A percentile compares a stretch with the other conserved stretches of the same genome.
Evolutionary conservation across 768 basidiomycete species (phyloP).

Genomic region (Pulveroboletus sp.): DNA sequence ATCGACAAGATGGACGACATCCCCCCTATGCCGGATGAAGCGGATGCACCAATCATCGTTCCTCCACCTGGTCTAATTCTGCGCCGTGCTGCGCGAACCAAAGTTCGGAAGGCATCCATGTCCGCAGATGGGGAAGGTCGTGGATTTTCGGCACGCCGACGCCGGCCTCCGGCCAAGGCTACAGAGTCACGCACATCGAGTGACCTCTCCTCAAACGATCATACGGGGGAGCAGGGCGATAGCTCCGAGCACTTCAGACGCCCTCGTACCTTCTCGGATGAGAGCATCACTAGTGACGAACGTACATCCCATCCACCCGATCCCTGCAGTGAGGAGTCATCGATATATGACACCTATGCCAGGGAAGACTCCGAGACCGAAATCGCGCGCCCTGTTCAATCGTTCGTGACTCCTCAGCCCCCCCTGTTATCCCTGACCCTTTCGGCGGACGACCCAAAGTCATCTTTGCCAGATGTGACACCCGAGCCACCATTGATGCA

Average conservation of each 20-base stretch:
- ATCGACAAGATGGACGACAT: constrained; percentile 66
- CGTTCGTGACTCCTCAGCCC: constrained; percentile 15
- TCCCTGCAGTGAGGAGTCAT: constrained; percentile 75
- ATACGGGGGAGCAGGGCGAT: constrained; percentile 59
- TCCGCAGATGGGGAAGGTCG: constrained; percentile 78
- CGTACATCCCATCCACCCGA: constrained; percentile 51
- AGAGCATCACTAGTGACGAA: constrained; percentile 36
- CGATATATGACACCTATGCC: constrained; percentile 82
- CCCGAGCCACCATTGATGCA: constrained; percentile 31
- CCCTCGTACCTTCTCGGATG: constrained; percentile 32
- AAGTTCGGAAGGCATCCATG: constrained; percentile 82
- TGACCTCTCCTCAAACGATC: constrained; percentile 54
- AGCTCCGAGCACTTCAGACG: constrained; percentile 37
- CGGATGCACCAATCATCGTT: constrained; percentile 81
- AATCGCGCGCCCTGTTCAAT: constrained; percentile 16
- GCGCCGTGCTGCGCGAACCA: constrained; percentile 88
- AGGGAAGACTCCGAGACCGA: constrained; percentile 50
- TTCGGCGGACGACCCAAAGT: constrained; percentile 13
- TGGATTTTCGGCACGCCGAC: constrained; percentile 53
- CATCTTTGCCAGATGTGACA: constrained; percentile 5
- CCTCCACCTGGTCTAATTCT: constrained; percentile 86
- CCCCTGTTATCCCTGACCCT: constrained; percentile 24
- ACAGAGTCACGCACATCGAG: constrained; percentile 57
- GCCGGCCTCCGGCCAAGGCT: constrained; percentile 23
- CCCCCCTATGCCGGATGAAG: constrained; percentile 68